Conservation (phyloP, 257 asterid genomes). For the Buddleja alternifolia region DNA sequence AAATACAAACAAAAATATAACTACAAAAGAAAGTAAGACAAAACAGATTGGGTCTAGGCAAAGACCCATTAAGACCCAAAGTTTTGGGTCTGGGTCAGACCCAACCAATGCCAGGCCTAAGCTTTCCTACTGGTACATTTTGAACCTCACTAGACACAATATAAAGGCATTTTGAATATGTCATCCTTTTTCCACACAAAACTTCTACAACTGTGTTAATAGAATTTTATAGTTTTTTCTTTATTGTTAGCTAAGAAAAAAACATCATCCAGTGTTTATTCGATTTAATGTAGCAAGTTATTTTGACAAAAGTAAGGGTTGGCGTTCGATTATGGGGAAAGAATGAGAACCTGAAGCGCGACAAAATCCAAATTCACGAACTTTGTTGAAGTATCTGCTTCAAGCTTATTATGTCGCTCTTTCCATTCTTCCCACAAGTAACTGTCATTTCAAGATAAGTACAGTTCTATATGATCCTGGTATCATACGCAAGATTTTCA, state of each 20-base stretch:
- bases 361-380: constrained; percentile 56
- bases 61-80: no score
- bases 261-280: constrained; percentile 7
- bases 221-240: neutral
- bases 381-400: constrained; percentile 46
- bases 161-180: constrained; percentile 1
- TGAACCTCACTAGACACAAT: constrained; percentile 3
- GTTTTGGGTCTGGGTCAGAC: no score
- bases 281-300: neutral
- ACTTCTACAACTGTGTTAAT: neutral
- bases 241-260: neutral
- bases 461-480: constrained; percentile 24
- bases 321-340: neutral
- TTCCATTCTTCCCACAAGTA: constrained; percentile 90
- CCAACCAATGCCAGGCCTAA: no score
- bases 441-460: constrained; percentile 49
- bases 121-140: neutral
- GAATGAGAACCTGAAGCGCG: constrained; percentile 57
- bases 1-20: no score
- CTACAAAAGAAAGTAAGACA: no score
- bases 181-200: constrained; percentile 15
- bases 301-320: neutral
- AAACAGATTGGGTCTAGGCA: no score
- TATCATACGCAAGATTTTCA: constrained; percentile 21
- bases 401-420: constrained; percentile 46